These are phyloP conservation scores for Capsicum pubescens DNA, from an alignment of 257 asterid genomes.

Conservation along the genomic window DNA sequence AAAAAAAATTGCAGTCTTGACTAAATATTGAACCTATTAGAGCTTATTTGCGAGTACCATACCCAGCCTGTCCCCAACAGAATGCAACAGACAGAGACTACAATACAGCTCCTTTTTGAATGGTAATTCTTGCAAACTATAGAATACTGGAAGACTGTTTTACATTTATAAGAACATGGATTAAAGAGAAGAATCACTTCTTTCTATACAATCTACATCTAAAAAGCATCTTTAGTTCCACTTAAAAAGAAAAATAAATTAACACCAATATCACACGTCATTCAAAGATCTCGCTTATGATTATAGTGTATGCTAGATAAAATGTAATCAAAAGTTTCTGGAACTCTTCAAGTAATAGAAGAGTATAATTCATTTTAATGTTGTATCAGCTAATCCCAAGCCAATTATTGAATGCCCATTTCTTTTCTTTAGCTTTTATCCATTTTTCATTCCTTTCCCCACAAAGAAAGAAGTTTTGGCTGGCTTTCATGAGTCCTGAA, in stretches of 20 bases:
- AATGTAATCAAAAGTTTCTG: not conserved
- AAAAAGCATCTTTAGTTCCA: not conserved
- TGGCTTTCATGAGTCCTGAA: not conserved
- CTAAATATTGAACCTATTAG: not conserved
- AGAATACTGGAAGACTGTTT: not conserved
- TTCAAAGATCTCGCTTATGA: not conserved
- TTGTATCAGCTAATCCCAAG: not conserved
- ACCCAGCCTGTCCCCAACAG: not conserved
- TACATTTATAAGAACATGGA: not conserved
- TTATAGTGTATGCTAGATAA: not conserved
- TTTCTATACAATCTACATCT: not conserved
- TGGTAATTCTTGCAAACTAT: not conserved
- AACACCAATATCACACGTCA: not conserved
- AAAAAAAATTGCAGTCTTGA: not conserved
- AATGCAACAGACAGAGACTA: not conserved
- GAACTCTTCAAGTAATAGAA: slow-evolving; percentile 21
- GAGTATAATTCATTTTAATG: not conserved
- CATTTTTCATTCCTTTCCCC: not conserved
- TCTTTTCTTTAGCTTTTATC: not conserved
- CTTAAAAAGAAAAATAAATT: not conserved
- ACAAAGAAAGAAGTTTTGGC: not conserved
- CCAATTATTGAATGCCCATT: not conserved
- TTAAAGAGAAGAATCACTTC: not conserved
- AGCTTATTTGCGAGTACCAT: slow-evolving; percentile 13
- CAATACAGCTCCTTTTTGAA: slow-evolving; percentile 1